These are phyloP conservation scores for Paramecium pentaurelia DNA, from an alignment of 73 alveolate genomes.

Conservation along the genomic window DNA sequence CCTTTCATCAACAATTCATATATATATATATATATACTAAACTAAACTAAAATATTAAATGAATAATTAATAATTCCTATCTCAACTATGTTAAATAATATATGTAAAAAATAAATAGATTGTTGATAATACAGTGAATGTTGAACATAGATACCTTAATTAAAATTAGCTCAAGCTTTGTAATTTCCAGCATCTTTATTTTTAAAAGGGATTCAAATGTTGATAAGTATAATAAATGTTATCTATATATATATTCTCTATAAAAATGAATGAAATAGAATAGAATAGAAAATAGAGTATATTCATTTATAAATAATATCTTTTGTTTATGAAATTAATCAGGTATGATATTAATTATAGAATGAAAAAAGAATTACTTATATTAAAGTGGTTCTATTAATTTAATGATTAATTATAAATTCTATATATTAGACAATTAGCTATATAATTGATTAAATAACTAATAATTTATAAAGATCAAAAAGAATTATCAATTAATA, in stretches of 20 bases:
- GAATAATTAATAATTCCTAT: neutral
- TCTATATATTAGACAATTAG: neutral
- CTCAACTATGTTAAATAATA: neutral
- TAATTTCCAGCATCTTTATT: neutral
- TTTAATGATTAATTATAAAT: neutral
- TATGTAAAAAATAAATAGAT: neutral
- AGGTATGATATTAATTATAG: too few relatives aligned
- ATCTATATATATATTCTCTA: neutral
- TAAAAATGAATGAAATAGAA: neutral
- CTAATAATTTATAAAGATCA: neutral
- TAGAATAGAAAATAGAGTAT: neutral
- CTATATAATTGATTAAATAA: neutral
- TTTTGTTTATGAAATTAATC: too few relatives aligned
- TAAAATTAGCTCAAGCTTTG: neutral
- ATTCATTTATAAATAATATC: neutral
- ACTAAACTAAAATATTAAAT: neutral
- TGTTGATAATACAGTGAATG: neutral
- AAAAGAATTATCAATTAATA: neutral
- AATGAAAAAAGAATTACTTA: neutral
- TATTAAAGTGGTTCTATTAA: neutral
- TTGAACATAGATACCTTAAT: neutral
- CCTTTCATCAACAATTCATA: neutral
- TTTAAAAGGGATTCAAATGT: neutral
- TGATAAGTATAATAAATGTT: neutral
- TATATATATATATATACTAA: neutral